A percentile compares a stretch with the other conserved stretches of the same genome.
Evolutionary conservation across 2,329 filamentous ascomycete species (phyloP).

Genomic region (Ceratocystis ficicola): DNA sequence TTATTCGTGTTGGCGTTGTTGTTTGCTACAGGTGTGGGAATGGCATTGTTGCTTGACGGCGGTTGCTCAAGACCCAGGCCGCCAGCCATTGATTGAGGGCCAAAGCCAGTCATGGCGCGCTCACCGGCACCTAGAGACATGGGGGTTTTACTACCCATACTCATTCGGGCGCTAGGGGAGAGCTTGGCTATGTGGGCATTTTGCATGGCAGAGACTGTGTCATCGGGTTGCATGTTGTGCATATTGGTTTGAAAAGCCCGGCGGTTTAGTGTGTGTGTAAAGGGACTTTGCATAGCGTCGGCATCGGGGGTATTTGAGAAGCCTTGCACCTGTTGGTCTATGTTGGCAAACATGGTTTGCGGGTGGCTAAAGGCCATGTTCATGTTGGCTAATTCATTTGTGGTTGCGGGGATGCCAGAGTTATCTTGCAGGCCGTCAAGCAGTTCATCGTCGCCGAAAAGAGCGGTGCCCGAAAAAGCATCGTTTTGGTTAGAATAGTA

Average conservation of each 20-base stretch:
- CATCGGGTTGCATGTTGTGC: constrained; percentile 38
- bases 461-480: constrained; percentile 64
- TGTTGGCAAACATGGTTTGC: constrained; percentile 26
- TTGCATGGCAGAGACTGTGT: constrained; percentile 35
- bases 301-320: constrained; percentile 89
- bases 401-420: constrained; percentile 42
- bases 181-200: constrained; percentile 12
- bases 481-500: constrained; percentile 29
- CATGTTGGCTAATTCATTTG: constrained; percentile 46
- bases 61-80: constrained; percentile 40
- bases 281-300: constrained; percentile 77
- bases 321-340: constrained; percentile 60
- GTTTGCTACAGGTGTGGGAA: constrained; percentile 73
- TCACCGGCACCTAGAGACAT: constrained; percentile 26
- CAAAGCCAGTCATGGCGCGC: constrained; percentile 47
- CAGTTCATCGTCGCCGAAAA: constrained; percentile 80
- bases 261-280: constrained; percentile 56
- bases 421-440: constrained; percentile 54
- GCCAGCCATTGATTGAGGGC: constrained; percentile 62
- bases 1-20: background rate
- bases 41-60: constrained; percentile 56
- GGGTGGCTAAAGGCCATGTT: constrained; percentile 45
- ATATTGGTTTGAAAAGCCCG: constrained; percentile 58
- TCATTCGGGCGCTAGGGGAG: constrained; percentile 20
- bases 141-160: constrained; percentile 30